Evolutionary conservation across 495 filamentous ascomycete species (phyloP).

Genomic region (Aspergillus mulundensis): DNA sequence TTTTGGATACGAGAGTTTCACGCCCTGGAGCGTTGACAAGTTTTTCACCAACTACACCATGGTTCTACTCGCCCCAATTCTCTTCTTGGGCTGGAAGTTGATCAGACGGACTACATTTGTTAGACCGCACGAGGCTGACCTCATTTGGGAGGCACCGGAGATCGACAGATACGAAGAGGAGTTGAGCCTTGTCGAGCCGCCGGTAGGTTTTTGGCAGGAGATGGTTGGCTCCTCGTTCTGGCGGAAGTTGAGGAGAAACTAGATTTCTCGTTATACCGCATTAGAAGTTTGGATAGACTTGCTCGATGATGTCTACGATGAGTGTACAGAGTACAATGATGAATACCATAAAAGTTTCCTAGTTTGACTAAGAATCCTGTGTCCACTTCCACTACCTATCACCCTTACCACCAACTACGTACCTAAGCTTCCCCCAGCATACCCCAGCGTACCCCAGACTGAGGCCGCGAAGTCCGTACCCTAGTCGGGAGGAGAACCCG

Average conservation of each 20-base stretch:
- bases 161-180: slow-evolving; percentile 25
- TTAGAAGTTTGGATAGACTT: not conserved
- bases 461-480: no score
- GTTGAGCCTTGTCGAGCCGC: slow-evolving; percentile 1
- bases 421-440: no score
- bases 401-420: no score
- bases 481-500: no score
- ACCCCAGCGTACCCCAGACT: no score
- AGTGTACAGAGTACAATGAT: no score
- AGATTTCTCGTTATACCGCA: not conserved
- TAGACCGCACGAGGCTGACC: slow-evolving; percentile 44
- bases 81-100: slow-evolving; percentile 53
- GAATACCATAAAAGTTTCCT: not conserved
- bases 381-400: no score
- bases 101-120: slow-evolving; percentile 49
- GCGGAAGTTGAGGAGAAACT: not conserved
- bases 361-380: no score
- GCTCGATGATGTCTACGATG: no score
- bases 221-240: not conserved
- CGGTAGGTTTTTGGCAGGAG: slow-evolving; percentile 10
- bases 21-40: slow-evolving; percentile 42
- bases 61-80: slow-evolving; percentile 45
- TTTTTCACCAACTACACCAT: slow-evolving; percentile 61
- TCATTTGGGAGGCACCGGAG: slow-evolving; percentile 46
- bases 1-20: slow-evolving; percentile 52